Evolutionary conservation across 805 yeast species (phyloP).

Genomic region (Metschnikowia reukaufii): DNA sequence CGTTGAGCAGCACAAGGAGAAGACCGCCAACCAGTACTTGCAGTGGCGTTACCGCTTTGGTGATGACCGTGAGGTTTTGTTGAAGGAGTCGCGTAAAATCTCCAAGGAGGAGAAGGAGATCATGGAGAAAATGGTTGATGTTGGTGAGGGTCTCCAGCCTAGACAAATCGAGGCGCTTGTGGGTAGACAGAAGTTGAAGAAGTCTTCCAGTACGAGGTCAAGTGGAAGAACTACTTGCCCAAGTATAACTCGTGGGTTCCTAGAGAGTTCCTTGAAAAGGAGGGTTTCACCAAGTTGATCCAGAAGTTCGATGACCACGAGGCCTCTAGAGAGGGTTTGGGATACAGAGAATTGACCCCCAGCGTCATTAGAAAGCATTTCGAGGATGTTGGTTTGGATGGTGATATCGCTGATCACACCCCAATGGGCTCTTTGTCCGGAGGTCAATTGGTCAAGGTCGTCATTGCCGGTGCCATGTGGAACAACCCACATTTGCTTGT

Average conservation of each 20-base stretch:
- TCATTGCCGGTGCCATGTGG: conserved; percentile 99
- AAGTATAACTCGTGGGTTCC: conserved; percentile 93
- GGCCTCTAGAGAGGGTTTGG: conserved; percentile 50
- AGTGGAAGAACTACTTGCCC: conserved; percentile 92
- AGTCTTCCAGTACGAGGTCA: conserved; percentile 96
- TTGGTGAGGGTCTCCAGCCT: conserved; percentile 84
- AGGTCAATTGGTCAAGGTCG: conserved; percentile 97
- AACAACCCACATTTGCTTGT: conserved; percentile 96
- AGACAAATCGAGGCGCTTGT: conserved; percentile 91
- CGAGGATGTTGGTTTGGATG: conserved; percentile 95
- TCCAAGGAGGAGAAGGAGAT: conserved; percentile 70
- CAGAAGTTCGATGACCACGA: conserved; percentile 49
- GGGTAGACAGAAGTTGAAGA: conserved; percentile 96
- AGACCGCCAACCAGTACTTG: conserved; percentile 94
- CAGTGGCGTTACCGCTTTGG: conserved; percentile 99
- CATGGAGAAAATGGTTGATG: conserved; percentile 75
- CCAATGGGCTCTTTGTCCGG: conserved; percentile 96
- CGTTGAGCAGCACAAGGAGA: conserved; percentile 95
- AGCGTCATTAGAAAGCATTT: conserved; percentile 93
- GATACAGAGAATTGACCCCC: conserved; percentile 67
- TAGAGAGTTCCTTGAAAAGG: conserved; percentile 71
- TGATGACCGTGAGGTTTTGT: conserved; percentile 93
- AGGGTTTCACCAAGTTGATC: conserved; percentile 42
- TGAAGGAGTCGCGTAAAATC: conserved; percentile 87
- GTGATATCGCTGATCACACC: conserved; percentile 97